Base-by-base conservation (phyloP, 1,139 yeast species). In the Suhomyces panamericanus region DNA sequence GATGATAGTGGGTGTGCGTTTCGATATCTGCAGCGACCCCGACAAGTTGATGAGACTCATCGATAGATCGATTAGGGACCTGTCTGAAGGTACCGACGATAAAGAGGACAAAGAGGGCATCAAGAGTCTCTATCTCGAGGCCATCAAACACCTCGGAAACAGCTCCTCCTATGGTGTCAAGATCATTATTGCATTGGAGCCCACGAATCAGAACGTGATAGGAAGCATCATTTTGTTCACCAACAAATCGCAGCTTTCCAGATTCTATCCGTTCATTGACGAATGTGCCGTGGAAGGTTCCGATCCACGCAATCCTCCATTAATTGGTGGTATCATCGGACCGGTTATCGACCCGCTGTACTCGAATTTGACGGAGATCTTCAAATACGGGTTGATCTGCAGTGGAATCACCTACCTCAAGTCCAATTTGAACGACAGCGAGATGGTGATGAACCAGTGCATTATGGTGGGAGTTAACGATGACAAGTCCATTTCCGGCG, bases 1-100 rank as follows among this genome's bases (percentile, higher is more conserved):
- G 49, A 80, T 78, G 69, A 77, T 80, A 48, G 81, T 80, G 28
- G 85, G 85, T 2, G 80, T 78, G 26, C 64, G 81, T 48, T 80
- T 80, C 61, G 84, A 80, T 57, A 70, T 80, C 16, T 77, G 84
- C 55, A 68, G 58, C 40, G 69, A 75, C 43, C 63, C 73, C 4
- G 64, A 63, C 11, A 72, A 73, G 47, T 59, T 77, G 42, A 59
- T 69, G 56, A 63, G 64, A 13, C 58, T 76, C 27, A 66, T 80
- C 13, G 58, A 55, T 20, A 47, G 59, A 14, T 50, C 54, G 1
- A 45, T 44, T 13, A 32, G 42, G 12, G 48, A 41, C 32, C 44
- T 41, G 48, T 17, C 32, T 9, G 42, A 38, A 10, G 32, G 37
- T 10, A 16, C 42, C 4, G 43, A 51, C 35, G 39, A 45, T 16